These are phyloP conservation scores for Oemleria cerasiformis DNA, from an alignment of 306 rosid species.

Conservation along the genomic window DNA sequence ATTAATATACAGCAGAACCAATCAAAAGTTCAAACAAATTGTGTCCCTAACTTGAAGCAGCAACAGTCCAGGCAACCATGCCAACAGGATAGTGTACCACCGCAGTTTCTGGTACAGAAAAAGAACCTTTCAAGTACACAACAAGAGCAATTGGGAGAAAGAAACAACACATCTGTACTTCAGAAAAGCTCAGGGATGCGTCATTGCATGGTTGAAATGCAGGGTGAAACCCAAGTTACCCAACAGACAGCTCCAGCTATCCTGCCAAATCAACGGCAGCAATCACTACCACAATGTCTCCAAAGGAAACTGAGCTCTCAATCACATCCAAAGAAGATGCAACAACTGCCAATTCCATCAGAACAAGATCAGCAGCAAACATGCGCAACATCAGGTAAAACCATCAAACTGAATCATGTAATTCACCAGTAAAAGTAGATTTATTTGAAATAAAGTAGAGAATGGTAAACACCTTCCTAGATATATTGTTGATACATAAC, in stretches of 20 bases:
- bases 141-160: background rate
- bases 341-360: conserved; percentile 55
- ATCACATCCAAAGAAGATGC: conserved; percentile 60
- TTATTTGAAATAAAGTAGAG: conserved; percentile 35
- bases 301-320: conserved; percentile 63
- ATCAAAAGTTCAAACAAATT: background rate
- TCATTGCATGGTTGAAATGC: conserved; percentile 53
- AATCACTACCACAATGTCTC: conserved; percentile 47
- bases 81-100: background rate
- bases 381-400: conserved; percentile 56
- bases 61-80: background rate
- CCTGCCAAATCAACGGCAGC: conserved; percentile 56
- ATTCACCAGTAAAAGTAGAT: conserved; percentile 60
- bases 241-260: conserved; percentile 48
- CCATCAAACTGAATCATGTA: conserved; percentile 39
- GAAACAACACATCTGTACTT: background rate
- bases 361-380: conserved; percentile 70
- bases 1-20: background rate
- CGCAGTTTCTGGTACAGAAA: background rate
- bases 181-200: conserved; percentile 45
- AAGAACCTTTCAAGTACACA: background rate
- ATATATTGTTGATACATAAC: conserved; percentile 58
- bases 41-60: background rate
- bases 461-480: conserved; percentile 33
- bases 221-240: conserved; percentile 57